Conservation (phyloP, 345 rosid species). For the Sisymbrium altissimum region DNA sequence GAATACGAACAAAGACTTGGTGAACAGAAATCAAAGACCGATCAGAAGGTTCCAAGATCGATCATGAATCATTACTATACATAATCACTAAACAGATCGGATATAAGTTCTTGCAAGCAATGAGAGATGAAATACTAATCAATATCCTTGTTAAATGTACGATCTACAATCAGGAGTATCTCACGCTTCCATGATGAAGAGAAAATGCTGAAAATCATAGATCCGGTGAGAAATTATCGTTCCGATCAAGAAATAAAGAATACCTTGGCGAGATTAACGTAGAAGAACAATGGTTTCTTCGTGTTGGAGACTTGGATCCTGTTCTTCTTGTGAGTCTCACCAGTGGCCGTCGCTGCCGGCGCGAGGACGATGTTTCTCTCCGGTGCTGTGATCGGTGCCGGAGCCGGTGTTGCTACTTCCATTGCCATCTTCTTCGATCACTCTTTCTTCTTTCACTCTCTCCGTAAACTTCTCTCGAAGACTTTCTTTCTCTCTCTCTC, state of each 20-base stretch:
- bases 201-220: not conserved
- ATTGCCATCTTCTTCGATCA: slow-evolving; percentile 34
- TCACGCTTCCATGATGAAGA: not conserved
- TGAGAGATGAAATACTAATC: not conserved
- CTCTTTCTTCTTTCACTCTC: not conserved
- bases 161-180: not conserved
- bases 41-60: not conserved
- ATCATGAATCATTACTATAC: not conserved
- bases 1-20: slow-evolving; percentile 2
- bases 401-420: slow-evolving; percentile 39
- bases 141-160: not conserved
- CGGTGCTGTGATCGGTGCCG: slow-evolving; percentile 30
- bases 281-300: slow-evolving; percentile 64
- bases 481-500: slow-evolving; percentile 3
- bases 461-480: not conserved
- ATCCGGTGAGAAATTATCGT: not conserved
- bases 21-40: not conserved
- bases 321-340: slow-evolving; percentile 52
- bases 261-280: slow-evolving; percentile 66
- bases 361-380: slow-evolving; percentile 28
- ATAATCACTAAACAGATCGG: not conserved
- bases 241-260: not conserved
- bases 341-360: not conserved
- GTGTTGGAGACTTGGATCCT: slow-evolving; percentile 67
- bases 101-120: not conserved